A percentile compares a stretch with the other conserved stretches of the same genome.
phyloP scores from a whole-genome alignment of 2,329 filamentous ascomycete genomes.

The Fusarium coffeatum region DNA sequence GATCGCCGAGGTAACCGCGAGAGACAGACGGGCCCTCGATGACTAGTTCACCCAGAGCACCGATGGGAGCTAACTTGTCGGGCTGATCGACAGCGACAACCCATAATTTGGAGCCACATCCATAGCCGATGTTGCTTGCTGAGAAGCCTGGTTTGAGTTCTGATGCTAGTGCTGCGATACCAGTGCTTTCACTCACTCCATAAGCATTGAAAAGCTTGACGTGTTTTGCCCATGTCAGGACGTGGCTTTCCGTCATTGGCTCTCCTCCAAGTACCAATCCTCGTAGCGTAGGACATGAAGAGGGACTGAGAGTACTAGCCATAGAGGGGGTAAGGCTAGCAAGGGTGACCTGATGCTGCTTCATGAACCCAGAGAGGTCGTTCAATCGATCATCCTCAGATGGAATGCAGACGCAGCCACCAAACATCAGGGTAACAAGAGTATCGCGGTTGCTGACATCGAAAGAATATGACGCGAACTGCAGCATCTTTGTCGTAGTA shows the following conservation, averaged over 20 bases:
- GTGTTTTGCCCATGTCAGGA: constrained; percentile 4
- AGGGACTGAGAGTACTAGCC: not conserved
- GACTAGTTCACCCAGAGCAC: not conserved
- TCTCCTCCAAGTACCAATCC: constrained; percentile 3
- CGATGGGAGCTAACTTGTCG: constrained; percentile 4
- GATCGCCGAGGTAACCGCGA: not conserved
- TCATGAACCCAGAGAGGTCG: not conserved
- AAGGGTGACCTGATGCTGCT: not conserved
- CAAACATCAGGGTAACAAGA: constrained; percentile 5
- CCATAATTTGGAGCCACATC: constrained; percentile 1
- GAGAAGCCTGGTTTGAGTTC: not conserved
- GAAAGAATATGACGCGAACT: constrained; percentile 8
- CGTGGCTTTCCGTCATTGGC: constrained; percentile 2
- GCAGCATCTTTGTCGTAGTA: not conserved
- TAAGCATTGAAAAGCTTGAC: constrained; percentile 9
- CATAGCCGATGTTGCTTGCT: constrained; percentile 3
- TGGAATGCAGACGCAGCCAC: not conserved
- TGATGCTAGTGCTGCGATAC: not conserved
- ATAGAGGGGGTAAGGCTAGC: constrained; percentile 6
- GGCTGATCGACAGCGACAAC: not conserved
- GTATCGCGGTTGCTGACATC: constrained; percentile 7
- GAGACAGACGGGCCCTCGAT: constrained; percentile 1
- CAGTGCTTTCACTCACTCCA: constrained; percentile 7
- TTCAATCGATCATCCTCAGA: not conserved
- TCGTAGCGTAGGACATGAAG: not conserved